Evolutionary conservation across 2,329 filamentous ascomycete species (phyloP).

Genomic region (Neoscytalidium dimidiatum): DNA sequence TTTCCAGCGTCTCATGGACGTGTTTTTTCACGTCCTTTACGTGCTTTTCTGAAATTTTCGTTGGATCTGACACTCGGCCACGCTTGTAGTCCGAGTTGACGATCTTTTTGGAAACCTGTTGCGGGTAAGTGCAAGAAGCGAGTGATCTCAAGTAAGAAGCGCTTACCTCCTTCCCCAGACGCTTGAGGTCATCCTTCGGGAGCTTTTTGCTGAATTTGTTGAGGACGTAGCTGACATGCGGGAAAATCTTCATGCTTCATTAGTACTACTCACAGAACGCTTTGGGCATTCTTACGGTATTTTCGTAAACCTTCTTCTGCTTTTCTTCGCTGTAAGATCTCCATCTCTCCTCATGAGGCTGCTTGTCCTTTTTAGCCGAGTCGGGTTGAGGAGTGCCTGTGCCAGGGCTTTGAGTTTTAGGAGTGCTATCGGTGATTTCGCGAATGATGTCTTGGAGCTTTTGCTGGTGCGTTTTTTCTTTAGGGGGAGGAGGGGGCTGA

Average conservation of each 20-base stretch:
- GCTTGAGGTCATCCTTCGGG: constrained; percentile 73
- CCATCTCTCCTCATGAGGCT: constrained; percentile 64
- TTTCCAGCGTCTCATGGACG: constrained; percentile 84
- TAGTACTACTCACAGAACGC: constrained; percentile 17
- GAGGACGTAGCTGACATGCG: constrained; percentile 80
- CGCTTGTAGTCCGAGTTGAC: constrained; percentile 92
- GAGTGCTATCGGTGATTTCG: constrained; percentile 72
- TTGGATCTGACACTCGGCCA: constrained; percentile 80
- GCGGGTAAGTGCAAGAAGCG: constrained; percentile 37
- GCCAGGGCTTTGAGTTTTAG: constrained; percentile 49
- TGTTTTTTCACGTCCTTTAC: constrained; percentile 80
- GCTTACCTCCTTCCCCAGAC: constrained; percentile 63
- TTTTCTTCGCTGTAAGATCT: constrained; percentile 72
- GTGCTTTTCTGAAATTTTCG: constrained; percentile 73
- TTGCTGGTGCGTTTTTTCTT: constrained; percentile 71
- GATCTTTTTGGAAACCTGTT: constrained; percentile 67
- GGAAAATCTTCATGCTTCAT: constrained; percentile 64
- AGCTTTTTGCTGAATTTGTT: constrained; percentile 87
- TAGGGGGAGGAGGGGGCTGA: constrained; percentile 60
- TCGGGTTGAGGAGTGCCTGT: constrained; percentile 67
- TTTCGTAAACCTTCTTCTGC: constrained; percentile 93
- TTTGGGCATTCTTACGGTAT: constrained; percentile 66
- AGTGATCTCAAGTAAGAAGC: neutral
- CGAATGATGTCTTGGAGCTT: constrained; percentile 74
- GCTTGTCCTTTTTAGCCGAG: constrained; percentile 58